Percentiles rank a stretch among this genome's conserved stretches.
These are phyloP conservation scores for Hypoxylon sp. DNA, from an alignment of 2,329 filamentous ascomycete species.

Conservation along the genomic window DNA sequence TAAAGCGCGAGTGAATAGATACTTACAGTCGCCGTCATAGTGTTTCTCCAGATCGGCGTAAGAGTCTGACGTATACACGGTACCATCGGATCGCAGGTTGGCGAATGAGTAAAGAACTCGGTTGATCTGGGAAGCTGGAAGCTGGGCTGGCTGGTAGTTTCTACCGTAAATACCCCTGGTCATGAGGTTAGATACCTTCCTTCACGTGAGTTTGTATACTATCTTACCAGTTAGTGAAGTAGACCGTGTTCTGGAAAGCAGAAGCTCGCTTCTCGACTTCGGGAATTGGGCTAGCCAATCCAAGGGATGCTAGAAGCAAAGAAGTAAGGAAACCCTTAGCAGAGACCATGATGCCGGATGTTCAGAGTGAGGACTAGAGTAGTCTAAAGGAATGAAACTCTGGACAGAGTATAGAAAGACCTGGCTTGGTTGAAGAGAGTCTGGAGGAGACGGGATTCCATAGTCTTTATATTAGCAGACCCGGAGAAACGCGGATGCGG, in stretches of 20 bases:
- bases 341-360: slow-evolving; percentile 47
- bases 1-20: slow-evolving; percentile 9
- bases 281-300: slow-evolving; percentile 45
- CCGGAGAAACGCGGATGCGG: slow-evolving; percentile 24
- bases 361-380: slow-evolving; percentile 31
- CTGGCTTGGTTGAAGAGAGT: slow-evolving; percentile 25
- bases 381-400: slow-evolving; percentile 30
- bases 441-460: slow-evolving; percentile 20
- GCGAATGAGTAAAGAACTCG: slow-evolving; percentile 88
- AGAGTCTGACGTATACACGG: slow-evolving; percentile 79
- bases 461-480: slow-evolving; percentile 38
- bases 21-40: slow-evolving; percentile 75
- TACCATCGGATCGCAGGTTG: slow-evolving; percentile 78
- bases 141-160: slow-evolving; percentile 78
- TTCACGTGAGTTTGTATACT: not conserved
- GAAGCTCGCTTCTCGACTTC: slow-evolving; percentile 46
- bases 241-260: slow-evolving; percentile 62
- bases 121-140: slow-evolving; percentile 78
- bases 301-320: slow-evolving; percentile 49
- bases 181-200: slow-evolving; percentile 17
- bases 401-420: slow-evolving; percentile 28
- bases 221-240: slow-evolving; percentile 65
- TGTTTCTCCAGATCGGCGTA: slow-evolving; percentile 82
- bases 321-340: slow-evolving; percentile 46
- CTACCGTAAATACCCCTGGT: slow-evolving; percentile 79